Evolutionary conservation across 345 rosid species (phyloP).

Genomic region (Ceriops zippeliana): DNA sequence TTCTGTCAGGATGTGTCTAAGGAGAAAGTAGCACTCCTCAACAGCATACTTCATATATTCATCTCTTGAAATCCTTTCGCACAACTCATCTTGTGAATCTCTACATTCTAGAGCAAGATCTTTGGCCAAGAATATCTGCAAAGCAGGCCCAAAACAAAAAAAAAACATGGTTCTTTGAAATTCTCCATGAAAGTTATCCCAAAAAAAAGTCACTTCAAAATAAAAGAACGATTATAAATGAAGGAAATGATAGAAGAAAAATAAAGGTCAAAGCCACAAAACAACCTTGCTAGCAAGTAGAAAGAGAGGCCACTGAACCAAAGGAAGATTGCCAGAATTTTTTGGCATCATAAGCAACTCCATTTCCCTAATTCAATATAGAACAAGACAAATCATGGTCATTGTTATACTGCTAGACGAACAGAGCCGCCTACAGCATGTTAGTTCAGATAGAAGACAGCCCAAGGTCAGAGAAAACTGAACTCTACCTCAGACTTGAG

Average conservation of each 20-base stretch:
- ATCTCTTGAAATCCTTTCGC: constrained; percentile 83
- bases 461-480: neutral
- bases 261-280: neutral
- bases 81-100: constrained; percentile 72
- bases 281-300: constrained; percentile 97
- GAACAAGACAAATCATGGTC: neutral
- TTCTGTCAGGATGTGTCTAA: constrained; percentile 59
- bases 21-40: constrained; percentile 70
- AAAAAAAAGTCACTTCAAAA: neutral
- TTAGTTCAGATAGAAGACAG: neutral
- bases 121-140: constrained; percentile 82
- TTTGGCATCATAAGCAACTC: constrained; percentile 93
- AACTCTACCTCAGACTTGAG: neutral
- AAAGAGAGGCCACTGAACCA: constrained; percentile 98
- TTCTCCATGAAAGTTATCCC: neutral
- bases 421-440: neutral
- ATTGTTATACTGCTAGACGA: neutral
- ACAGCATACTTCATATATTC: constrained; percentile 96
- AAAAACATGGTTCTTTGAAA: no score
- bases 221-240: neutral
- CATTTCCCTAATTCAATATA: constrained; percentile 59
- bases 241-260: constrained; percentile 1
- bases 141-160: neutral
- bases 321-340: constrained; percentile 72
- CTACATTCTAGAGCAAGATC: constrained; percentile 75